These are phyloP conservation scores for Ophiostoma sp. DNA, from an alignment of 2,329 filamentous ascomycete genomes.

Conservation along the genomic window DNA sequence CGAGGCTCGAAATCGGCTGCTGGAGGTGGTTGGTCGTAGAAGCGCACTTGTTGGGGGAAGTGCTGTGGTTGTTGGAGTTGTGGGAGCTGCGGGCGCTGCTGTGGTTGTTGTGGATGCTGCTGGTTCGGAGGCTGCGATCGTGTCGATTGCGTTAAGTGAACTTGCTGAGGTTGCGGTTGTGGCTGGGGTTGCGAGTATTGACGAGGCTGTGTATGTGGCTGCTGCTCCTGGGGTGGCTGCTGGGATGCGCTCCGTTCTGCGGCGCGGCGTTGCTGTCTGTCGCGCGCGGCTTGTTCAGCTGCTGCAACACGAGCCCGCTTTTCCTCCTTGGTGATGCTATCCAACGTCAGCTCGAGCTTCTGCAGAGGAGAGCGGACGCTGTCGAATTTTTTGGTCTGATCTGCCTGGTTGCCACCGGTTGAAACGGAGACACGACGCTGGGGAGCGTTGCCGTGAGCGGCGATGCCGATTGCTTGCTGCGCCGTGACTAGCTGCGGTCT, in stretches of 20 bases:
- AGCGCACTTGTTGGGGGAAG: conserved; percentile 32
- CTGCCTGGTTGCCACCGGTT: conserved; percentile 28
- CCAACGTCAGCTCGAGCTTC: conserved; percentile 83
- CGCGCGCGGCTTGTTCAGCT: conserved; percentile 67
- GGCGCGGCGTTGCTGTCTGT: conserved; percentile 45
- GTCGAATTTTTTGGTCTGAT: conserved; percentile 58
- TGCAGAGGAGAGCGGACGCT: conserved; percentile 85
- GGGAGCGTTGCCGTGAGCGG: conserved; percentile 19
- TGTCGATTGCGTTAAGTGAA: background rate
- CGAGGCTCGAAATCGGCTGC: conserved; percentile 30
- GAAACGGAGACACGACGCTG: conserved; percentile 12
- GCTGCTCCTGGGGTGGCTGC: conserved; percentile 14
- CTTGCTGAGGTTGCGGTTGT: background rate
- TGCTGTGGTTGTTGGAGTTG: conserved; percentile 23
- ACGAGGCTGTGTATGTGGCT: background rate
- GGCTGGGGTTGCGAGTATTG: too few relatives aligned
- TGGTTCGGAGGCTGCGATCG: background rate
- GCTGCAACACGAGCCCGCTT: conserved; percentile 80
- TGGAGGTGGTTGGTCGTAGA: conserved; percentile 31
- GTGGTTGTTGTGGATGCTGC: conserved; percentile 8
- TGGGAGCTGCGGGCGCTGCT: background rate
- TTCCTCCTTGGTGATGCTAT: conserved; percentile 92
- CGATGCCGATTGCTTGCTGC: conserved; percentile 23
- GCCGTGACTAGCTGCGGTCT: conserved; percentile 17
- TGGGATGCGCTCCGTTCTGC: conserved; percentile 11